Evolutionary conservation across 345 rosid genomes (phyloP), one percentile per base, ranked within the genome.

Genomic region (Eucalyptus globulus): DNA sequence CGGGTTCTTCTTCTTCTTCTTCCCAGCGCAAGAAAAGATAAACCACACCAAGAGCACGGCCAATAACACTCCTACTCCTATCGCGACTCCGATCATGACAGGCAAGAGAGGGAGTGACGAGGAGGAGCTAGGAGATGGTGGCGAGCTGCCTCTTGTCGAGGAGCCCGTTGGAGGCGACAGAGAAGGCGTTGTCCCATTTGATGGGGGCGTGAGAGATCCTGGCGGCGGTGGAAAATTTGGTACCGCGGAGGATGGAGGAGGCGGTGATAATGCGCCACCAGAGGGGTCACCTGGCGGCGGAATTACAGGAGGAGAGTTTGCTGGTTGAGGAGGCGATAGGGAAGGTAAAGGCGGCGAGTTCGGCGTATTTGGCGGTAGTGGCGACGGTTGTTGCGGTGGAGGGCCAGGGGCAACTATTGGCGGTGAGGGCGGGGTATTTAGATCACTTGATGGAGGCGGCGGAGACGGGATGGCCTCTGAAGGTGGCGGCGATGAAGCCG

Each of bases 61-160:
- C 91, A 94, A 72, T 85, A 94, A 29, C 85, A 76, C 24, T 21
- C 90, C 91, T 72, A 92, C 91, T 76, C 95, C 95, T 26, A 27
- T 88, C 24, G 90, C 91, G 29, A 91, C 91, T 88, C 95, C 95
- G 34, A 94, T 88, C 34, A 93, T 34, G 87, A 86, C 43, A 31
- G 87, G 49, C 81, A 62, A 21, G 21, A 22, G 14, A 27, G 47
- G 14, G 27, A 76, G 9, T 1, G 87, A 89, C n/a, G 72, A 80
- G 65, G 80, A 76, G 83, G 83, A 72, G 83, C 83, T 72, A 72
- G 24, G 45, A 72, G 83, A 11, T 37, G 83, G 12, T 21, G 45
- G 83, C 24, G 47, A 6, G 47, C 27, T 22, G 47, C 83, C 43
- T 0, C 9, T 76, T 40, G 83, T 76, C 9, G 87, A 56, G 21